Evolutionary conservation across 345 rosid genomes (phyloP), one percentile per base, ranked within the genome.

Genomic region (Syzygium oleosum): DNA sequence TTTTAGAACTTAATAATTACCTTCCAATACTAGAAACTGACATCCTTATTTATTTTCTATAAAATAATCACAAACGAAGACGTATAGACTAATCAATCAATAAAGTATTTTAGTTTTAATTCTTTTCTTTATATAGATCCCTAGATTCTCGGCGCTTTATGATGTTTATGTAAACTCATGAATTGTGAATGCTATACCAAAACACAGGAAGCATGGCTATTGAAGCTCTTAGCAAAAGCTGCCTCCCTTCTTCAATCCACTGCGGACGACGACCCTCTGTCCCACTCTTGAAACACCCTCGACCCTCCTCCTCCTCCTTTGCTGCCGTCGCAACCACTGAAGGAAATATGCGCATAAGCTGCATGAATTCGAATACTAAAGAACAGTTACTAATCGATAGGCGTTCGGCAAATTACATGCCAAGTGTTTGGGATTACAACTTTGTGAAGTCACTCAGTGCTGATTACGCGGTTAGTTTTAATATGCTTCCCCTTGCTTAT

Each of bases 391-490:
- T 77, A 52, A 13, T 58, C 87, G 12, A 68, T 11, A 29, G 78
- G 89, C 53, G 88, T 87, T 21, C 23, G 27, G 46, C 4, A 87
- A 88, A 59, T 88, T 87, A 80, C 88, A 91, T n/a, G 90, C 90
- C 9, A 59, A 73, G 43, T 65, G 78, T 65, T 31, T 29, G 78
- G 78, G 78, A 68, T 17, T 31, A 68, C 43, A 4, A 31, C 43
- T 31, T 65, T 68, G 43, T 68, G 79, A 31, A 16, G 79, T 31
- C 22, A 31, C 79, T 31, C 17, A 31, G 79, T 68, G 43, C 79
- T 16, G 23, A 31, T 16, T 31, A 31, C 16, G 43, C 43, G 23
- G 79, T 68, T 31, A 4, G 79, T 31, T 31, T 31, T 19, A 17
- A 68, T 31, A 31, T 4, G 9, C 43, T 68, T 10, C 34, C 43